These are phyloP conservation scores for Zea mays DNA, from an alignment of 176 grass and related monocot genomes.

Conservation along the genomic window Zm-B73-REFERENCE-NAM-5.0 NC_050098.1:2512001-2512500, in stretches of 20 bases:
- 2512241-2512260: conserved; percentile 85
- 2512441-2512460: too few species aligned
- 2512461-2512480: not conserved
- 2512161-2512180: conserved; percentile 86
- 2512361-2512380: not conserved
- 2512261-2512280: conserved; percentile 92
- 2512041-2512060: conserved; percentile 28
- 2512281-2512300: conserved; percentile 92
- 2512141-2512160: conserved; percentile 78
- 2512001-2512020: conserved; percentile 82
- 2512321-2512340: conserved; percentile 86
- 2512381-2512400: not conserved
- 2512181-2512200: conserved; percentile 82
- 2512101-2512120: conserved; percentile 38
- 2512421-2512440: not conserved
- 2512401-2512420: not conserved
- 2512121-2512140: conserved; percentile 98
- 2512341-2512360: conserved; percentile 51
- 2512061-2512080: not conserved
- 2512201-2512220: conserved; percentile 80
- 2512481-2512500: not conserved
- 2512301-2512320: conserved; percentile 94
- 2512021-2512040: conserved; percentile 66
- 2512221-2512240: conserved; percentile 93
- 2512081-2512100: conserved; percentile 20